A percentile compares a stretch with the other conserved stretches of the same genome.
These are phyloP conservation scores for Taiwanofungus camphoratus DNA, from an alignment of 1,284 basidiomycete genomes.

Conservation along the genomic window DNA sequence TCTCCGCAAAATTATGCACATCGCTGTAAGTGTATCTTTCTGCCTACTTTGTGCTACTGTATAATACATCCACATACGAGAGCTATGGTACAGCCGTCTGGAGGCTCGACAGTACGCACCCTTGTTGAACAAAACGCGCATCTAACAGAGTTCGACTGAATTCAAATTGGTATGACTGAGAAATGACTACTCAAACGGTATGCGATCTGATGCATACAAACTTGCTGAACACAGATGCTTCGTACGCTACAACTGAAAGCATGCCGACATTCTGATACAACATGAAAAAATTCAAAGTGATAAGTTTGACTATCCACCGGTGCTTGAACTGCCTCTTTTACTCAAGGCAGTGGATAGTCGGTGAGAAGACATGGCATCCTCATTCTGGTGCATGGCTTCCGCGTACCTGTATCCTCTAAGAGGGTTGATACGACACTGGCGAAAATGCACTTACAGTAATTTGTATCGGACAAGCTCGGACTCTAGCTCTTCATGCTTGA, in stretches of 20 bases:
- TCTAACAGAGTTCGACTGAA: too few species aligned
- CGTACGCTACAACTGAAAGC: conserved; percentile 3
- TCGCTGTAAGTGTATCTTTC: too few species aligned
- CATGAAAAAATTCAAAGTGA: neutral
- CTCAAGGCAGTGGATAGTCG: conserved; percentile 45
- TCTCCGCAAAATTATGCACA: too few species aligned
- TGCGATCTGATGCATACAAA: too few species aligned
- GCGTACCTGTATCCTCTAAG: conserved; percentile 57
- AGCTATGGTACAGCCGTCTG: too few species aligned
- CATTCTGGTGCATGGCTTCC: conserved; percentile 81
- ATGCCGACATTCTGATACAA: neutral
- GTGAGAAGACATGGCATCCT: conserved; percentile 71
- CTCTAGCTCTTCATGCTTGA: conserved; percentile 88
- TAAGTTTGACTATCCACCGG: conserved; percentile 6
- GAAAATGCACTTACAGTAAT: conserved; percentile 56
- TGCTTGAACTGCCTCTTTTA: conserved; percentile 25
- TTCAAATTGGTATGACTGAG: too few species aligned
- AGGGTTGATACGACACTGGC: conserved; percentile 2
- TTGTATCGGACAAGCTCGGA: conserved; percentile 89
- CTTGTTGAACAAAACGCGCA: too few species aligned
- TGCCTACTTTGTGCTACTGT: too few species aligned
- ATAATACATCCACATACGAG: too few species aligned
- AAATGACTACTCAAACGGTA: too few species aligned
- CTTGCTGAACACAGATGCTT: neutral
- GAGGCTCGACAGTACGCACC: too few species aligned